Base-by-base conservation (phyloP, 148 eudicot species). In the Dianthus caryophyllus region DNA sequence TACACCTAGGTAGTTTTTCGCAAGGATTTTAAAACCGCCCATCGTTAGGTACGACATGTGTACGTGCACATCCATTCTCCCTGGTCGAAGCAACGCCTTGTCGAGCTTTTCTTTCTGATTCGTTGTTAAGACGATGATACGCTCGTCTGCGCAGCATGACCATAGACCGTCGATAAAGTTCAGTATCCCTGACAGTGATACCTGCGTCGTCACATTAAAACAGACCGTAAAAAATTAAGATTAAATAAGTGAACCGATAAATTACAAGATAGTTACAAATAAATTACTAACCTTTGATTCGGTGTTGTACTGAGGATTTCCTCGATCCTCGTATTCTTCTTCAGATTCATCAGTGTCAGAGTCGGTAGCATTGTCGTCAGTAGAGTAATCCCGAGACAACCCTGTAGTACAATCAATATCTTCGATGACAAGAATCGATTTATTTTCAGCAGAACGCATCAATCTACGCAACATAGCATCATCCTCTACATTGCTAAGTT, bases 61-160 rank as follows among this genome's bases (percentile, higher is more conserved):
- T 38, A 84, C 79, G 55, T 87, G 92, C 72, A 84, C 69, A n/a
- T 84, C 92, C 92, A 82, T 87, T 0, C 87, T 75, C 1, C 92
- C 92, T 4, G 92, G 87, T 1, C 87, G 84, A 11, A 83, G 58
- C 36, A 87, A 33, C 0, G 85, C 88, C 0, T 83, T 84, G 24
- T 87, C 87, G 0, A 87, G 74, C n/a, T 71, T 69, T 21, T 80
- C 88, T 49, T 76, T 82, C 71, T 84, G 80, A 61, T 84, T 84
- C 17, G 91, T 86, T 0, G 86, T 87, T 77, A 87, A 84, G 0
- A 87, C 61, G 7, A 87, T 80, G 36, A 84, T 78, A 12, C 88
- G 64, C 33, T 84, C 88, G 31, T 84, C 88, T n/a, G 88, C 91
- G 54, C 86, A 82, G 27, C 81, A 75, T n/a, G 91, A 87, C 91